Base-by-base conservation (phyloP, 1,284 basidiomycete genomes). In the Xanthoconium separans region DNA sequence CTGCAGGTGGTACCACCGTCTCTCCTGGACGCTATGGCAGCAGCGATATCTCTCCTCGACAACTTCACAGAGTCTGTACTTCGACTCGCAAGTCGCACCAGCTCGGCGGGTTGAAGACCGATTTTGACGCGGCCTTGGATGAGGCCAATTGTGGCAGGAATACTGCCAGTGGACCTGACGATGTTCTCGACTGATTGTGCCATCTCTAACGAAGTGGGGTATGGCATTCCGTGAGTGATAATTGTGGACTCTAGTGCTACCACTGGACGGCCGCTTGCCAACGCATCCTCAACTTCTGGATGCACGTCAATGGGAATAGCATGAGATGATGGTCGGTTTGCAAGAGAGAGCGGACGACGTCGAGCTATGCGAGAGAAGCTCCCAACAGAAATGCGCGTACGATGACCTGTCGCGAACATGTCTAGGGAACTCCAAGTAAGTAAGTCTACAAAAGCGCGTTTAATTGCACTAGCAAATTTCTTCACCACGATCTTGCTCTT, bases 1-100 rank as follows among this genome's bases (percentile, higher is more conserved):
- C 91, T 89, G 54, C 95, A 95, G 0, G 96, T 99, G 7, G 96
- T 88, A 55, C 95, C 96, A 56, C 95, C 96, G 57, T 94, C 84
- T 47, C 75, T 77, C 58, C 79, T 79, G 36, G 79, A 67, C 13
- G 88, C 83, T 55, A 97, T 78, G 3, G 86, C 86, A 43, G 91
- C 77, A 2, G 85, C 91, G 45, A 99, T 78, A 70, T 99, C 96
- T 48, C 96, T 78, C 43, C 94, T 77, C 2, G 94, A 96, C 12
- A 97, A 77, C 73, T 99, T 98, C 49, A 85, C 79, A 3, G 79
- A 73, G 36, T 78, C 77, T 33, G 66, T 65, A 44, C 62, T 68
- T 36, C 77, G 76, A 63, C 87, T 83, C 2, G 92, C 89, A 24
- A 99, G 75, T 45, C 82, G 75, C 59, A 85, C 83, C 3, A 98